phyloP scores from a whole-genome alignment of 2,329 filamentous ascomycete species.

The Epichloe sp. region DNA sequence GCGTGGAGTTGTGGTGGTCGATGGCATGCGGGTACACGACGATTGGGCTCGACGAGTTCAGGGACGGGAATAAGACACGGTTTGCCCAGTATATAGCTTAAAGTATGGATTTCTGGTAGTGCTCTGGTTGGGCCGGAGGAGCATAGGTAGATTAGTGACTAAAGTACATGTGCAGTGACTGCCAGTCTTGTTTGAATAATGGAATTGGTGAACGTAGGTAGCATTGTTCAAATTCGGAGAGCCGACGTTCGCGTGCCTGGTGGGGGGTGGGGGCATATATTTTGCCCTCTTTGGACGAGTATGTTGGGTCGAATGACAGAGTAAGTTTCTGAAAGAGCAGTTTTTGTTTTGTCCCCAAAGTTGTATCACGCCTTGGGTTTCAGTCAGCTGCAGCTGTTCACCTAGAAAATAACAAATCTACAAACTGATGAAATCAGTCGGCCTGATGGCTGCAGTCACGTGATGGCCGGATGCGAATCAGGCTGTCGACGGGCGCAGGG shows the following conservation, averaged over 20 bases:
- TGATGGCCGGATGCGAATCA: not conserved
- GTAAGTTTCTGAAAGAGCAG: too few species aligned
- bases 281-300: not conserved
- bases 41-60: slow-evolving; percentile 76
- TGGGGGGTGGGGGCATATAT: not conserved
- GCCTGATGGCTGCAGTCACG: not conserved
- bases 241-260: not conserved
- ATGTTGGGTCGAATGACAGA: not conserved
- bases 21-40: slow-evolving; percentile 67
- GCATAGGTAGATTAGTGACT: not conserved
- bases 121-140: not conserved
- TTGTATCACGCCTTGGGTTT: too few species aligned
- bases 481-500: not conserved
- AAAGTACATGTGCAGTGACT: not conserved
- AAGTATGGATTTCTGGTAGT: not conserved
- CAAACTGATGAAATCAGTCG: too few species aligned
- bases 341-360: too few species aligned
- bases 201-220: not conserved
- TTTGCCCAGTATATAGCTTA: not conserved
- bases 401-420: too few species aligned
- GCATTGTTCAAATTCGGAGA: not conserved
- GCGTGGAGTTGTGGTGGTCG: slow-evolving; percentile 78
- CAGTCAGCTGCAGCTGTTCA: too few species aligned
- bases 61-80: slow-evolving; percentile 28
- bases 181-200: not conserved